These are phyloP conservation scores for Platismatia glauca DNA, from an alignment of 495 filamentous ascomycete genomes.

Conservation along the genomic window DNA sequence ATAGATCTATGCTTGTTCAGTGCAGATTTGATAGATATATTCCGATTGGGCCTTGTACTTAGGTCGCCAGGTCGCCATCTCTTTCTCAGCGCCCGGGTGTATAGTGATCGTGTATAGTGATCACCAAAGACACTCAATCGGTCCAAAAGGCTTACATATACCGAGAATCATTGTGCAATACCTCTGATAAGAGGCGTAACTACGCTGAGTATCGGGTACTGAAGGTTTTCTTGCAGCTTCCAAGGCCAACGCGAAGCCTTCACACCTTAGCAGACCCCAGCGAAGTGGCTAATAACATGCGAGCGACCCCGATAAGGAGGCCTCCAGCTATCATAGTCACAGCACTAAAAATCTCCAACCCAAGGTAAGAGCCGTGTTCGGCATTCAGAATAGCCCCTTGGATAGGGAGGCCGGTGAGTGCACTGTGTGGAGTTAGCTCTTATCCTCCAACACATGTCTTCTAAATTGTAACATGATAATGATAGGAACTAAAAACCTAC, in stretches of 20 bases:
- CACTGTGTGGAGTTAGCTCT: conserved; percentile 17
- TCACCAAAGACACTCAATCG: too few species aligned
- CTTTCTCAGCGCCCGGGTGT: too few species aligned
- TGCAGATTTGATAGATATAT: too few species aligned
- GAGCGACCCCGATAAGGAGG: conserved; percentile 28
- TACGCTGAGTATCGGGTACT: too few species aligned
- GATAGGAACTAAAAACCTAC: conserved; percentile 21
- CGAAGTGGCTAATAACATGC: neutral
- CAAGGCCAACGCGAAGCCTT: neutral
- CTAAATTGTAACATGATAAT: neutral
- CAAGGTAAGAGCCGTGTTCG: conserved; percentile 31
- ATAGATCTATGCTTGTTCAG: too few species aligned
- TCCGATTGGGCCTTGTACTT: too few species aligned
- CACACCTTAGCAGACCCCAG: neutral
- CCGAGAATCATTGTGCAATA: neutral
- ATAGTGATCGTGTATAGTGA: too few species aligned
- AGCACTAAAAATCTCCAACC: conserved; percentile 51
- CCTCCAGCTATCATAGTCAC: conserved; percentile 35
- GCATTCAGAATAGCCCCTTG: conserved; percentile 27
- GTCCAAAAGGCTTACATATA: too few species aligned
- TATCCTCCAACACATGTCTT: neutral
- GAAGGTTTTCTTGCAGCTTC: neutral
- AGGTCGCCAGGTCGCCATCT: too few species aligned
- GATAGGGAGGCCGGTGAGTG: conserved; percentile 29
- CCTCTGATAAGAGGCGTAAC: neutral